Conservation (phyloP, 208 protist species). For the Trypanosomatidae sp. region DNA sequence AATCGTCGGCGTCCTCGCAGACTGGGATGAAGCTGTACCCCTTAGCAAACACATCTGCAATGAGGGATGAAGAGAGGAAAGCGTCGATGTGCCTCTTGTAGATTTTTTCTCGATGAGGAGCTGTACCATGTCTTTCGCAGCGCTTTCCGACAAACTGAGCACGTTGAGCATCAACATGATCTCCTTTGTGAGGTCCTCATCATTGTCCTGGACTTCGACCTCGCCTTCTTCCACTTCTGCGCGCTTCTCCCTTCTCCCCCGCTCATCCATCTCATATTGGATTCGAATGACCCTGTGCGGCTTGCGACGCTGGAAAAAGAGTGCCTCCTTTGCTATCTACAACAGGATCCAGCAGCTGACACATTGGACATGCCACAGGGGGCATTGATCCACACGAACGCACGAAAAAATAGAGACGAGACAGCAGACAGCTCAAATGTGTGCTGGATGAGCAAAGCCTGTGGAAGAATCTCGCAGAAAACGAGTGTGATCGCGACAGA, state of each 20-base stretch:
- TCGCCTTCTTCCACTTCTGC: slow-evolving; percentile 17
- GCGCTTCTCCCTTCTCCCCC: slow-evolving; percentile 22
- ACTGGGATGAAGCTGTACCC: slow-evolving; percentile 61
- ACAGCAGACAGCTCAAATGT: slow-evolving; percentile 50
- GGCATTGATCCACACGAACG: slow-evolving; percentile 55
- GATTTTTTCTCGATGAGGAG: slow-evolving; percentile 32
- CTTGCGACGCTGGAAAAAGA: slow-evolving; percentile 62
- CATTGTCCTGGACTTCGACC: slow-evolving; percentile 22
- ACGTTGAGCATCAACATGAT: slow-evolving; percentile 70
- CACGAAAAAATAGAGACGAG: slow-evolving; percentile 49
- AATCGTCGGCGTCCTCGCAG: slow-evolving; percentile 51
- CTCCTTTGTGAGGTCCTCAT: slow-evolving; percentile 56
- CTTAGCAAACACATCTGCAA: slow-evolving; percentile 43
- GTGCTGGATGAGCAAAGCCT: slow-evolving; percentile 67
- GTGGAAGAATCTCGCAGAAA: slow-evolving; percentile 78
- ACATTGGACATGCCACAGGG: slow-evolving; percentile 67
- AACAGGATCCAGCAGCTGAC: slow-evolving; percentile 56
- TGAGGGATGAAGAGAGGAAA: slow-evolving; percentile 36
- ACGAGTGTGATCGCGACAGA: slow-evolving; percentile 61
- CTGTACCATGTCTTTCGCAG: slow-evolving; percentile 45
- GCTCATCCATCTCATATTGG: slow-evolving; percentile 44
- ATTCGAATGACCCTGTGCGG: slow-evolving; percentile 59
- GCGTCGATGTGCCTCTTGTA: slow-evolving; percentile 55
- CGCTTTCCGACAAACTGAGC: slow-evolving; percentile 63
- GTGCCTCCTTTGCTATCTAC: slow-evolving; percentile 64